Evolutionary conservation across 2,329 filamentous ascomycete species (phyloP), one percentile per base, ranked within the genome.

Genomic region (Colletotrichum eleusines): DNA sequence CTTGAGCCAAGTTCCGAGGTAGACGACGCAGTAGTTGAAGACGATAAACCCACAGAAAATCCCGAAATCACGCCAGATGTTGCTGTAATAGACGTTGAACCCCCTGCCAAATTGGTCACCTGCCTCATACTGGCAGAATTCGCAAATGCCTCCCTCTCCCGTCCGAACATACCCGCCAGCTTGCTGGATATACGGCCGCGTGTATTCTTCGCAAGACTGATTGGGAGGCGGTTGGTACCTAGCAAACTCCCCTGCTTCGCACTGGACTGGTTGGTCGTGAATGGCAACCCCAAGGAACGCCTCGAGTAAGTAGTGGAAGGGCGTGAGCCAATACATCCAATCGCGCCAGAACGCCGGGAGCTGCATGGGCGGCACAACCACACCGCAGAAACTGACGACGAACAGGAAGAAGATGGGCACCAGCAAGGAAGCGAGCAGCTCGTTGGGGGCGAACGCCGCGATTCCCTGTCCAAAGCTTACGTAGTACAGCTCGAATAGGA

Each of bases 391-490:
- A 11, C 87, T 87, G 28, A 92, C 85, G 46, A 92, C 86, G 74
- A 93, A 92, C 33, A 90, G 86, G 81, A 93, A 92, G 79, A 92
- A 91, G 5, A 92, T 77, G 0, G 91, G 91, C 0, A 92, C 90
- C 0, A 92, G 82, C 0, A 92, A 80, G 5, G 88, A 90, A 1
- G 90, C 91, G 23, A 92, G 84, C 4, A 92, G 81, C 71, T 90
- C 89, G 76, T 92, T 93, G 1, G 90, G 90, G 1, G 88, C 82
- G 71, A 92, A 88, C 0, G 91, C 83, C 0, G 91, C 91, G 66
- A 93, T 92, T 48, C 88, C 87, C 75, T 92, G 90, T 0, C 90
- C 90, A 65, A 92, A 89, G 26, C 88, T 86, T 66, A 90, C 80
- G 74, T 91, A 91, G 78, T 87, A 92, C 14, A 91, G 76, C 76